phyloP scores from a whole-genome alignment of 1,284 basidiomycete genomes.

The Naganishia cerealis region DNA sequence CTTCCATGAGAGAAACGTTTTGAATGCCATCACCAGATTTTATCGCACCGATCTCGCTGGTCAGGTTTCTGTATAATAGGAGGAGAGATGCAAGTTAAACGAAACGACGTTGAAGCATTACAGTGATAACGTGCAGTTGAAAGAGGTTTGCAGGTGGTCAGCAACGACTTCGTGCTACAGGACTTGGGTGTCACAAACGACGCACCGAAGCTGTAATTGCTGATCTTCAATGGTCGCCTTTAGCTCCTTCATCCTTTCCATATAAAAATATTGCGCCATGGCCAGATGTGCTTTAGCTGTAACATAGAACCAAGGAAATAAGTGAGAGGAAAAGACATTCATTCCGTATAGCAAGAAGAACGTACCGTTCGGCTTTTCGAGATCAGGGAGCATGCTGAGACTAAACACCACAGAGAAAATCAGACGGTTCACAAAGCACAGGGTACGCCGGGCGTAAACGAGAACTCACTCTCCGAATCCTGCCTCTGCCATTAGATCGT shows the following conservation, averaged over 20 bases:
- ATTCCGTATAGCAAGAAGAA: background rate
- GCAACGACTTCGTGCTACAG: background rate
- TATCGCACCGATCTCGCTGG: constrained; percentile 62
- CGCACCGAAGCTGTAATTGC: constrained; percentile 74
- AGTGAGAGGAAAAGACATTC: no score
- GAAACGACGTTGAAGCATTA: background rate
- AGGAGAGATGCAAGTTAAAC: background rate
- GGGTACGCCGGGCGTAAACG: background rate
- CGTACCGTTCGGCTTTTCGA: constrained; percentile 31
- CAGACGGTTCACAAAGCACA: background rate
- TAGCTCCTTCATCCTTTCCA: constrained; percentile 68
- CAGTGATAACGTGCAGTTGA: background rate
- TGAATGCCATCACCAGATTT: constrained; percentile 60
- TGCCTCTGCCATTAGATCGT: constrained; percentile 33
- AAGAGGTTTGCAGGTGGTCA: background rate
- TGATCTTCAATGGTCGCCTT: constrained; percentile 67
- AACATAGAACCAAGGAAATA: background rate
- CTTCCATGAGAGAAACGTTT: constrained; percentile 21
- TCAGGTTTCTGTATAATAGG: constrained; percentile 34
- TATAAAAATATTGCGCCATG: constrained; percentile 72
- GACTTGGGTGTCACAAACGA: constrained; percentile 24
- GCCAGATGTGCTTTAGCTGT: constrained; percentile 62
- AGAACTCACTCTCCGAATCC: constrained; percentile 28
- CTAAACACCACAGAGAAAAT: background rate
- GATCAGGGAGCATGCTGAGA: constrained; percentile 16